Base-by-base conservation (phyloP, 257 asterid species). In the Ophiorrhiza pumila region DNA sequence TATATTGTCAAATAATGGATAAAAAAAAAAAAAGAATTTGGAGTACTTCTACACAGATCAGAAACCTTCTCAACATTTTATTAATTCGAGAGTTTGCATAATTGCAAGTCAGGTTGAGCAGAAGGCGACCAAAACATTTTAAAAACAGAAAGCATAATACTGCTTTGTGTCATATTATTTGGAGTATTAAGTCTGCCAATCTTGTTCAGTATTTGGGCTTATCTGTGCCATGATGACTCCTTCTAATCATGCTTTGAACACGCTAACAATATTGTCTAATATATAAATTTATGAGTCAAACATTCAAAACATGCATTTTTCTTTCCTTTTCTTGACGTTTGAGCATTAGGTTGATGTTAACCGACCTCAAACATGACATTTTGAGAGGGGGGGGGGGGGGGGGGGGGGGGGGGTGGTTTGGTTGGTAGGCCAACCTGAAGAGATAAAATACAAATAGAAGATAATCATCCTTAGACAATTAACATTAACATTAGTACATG, bases 381-480 rank as follows among this genome's bases (percentile, higher is more conserved):
- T n/a, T 72, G 67, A 73, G 56, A n/a, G n/a, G n/a, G n/a, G n/a
- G n/a, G n/a, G n/a, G n/a, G n/a, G n/a, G n/a, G n/a, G n/a, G n/a
- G n/a, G n/a, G n/a, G n/a, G n/a, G n/a, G n/a, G n/a, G n/a, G n/a
- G n/a, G n/a, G n/a, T n/a, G n/a, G n/a, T n/a, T n/a, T n/a, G n/a
- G 42, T 31, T 66, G 78, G 62, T 74, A 61, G 78, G 78, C 78
- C 78, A 66, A 45, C 65, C 71, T 66, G 37, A 39, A 42, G 68
- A 46, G 27, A 56, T 32, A 17, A 49, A 31, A 32, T 72, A 72
- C 59, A 46, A 32, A 35, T 29, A 50, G 0, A 58, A 46, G 69
- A 72, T 55, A 72, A 58, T 65, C 56, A 13, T 67, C 22, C n/a
- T n/a, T n/a, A 37, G 39, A 25, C 65, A 34, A 39, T 70, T 39